Percentiles rank a stretch among this genome's conserved stretches.
Conservation (phyloP, 352 stramenopile genomes). For the Phytophthora litchii region DNA sequence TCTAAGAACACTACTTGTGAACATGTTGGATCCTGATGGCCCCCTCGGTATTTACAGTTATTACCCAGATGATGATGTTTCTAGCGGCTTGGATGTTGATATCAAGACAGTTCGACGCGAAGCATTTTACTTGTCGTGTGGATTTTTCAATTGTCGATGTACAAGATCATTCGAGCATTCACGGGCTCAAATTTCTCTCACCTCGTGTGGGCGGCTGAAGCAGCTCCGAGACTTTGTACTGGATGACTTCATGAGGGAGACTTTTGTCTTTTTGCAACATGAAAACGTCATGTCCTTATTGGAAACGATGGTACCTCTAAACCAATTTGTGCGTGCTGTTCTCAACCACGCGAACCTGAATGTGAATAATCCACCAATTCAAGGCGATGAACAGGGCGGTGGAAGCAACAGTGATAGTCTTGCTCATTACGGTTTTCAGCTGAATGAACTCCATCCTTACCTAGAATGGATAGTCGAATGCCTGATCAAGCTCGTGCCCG, state of each 20-base stretch:
- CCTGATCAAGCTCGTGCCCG: slow-evolving; percentile 35
- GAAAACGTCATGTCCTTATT: slow-evolving; percentile 35
- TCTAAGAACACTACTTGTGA: slow-evolving; percentile 73
- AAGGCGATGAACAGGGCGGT: slow-evolving; percentile 1
- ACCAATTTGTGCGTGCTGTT: slow-evolving; percentile 71
- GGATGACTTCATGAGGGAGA: slow-evolving; percentile 57
- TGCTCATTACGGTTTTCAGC: slow-evolving; percentile 29
- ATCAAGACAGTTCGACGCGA: slow-evolving; percentile 65
- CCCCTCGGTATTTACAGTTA: slow-evolving; percentile 83
- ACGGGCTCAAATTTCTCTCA: slow-evolving; percentile 1
- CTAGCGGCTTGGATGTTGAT: slow-evolving; percentile 32
- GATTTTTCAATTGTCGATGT: slow-evolving; percentile 67
- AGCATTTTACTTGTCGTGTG: slow-evolving; percentile 81
- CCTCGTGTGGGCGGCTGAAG: slow-evolving; percentile 28
- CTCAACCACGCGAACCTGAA: slow-evolving; percentile 74
- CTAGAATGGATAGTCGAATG: slow-evolving; percentile 48
- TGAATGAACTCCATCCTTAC: slow-evolving; percentile 32
- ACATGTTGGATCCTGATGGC: slow-evolving; percentile 79
- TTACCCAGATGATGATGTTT: slow-evolving; percentile 56
- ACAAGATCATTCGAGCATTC: slow-evolving; percentile 74
- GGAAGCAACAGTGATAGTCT: background rate
- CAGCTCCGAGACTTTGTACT: slow-evolving; percentile 69
- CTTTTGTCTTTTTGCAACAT: slow-evolving; percentile 41
- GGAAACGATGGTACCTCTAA: slow-evolving; percentile 67
- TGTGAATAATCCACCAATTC: background rate